These are phyloP conservation scores for Platanthera zijinensis DNA, from an alignment of 106 monocot species.

Conservation along the genomic window DNA sequence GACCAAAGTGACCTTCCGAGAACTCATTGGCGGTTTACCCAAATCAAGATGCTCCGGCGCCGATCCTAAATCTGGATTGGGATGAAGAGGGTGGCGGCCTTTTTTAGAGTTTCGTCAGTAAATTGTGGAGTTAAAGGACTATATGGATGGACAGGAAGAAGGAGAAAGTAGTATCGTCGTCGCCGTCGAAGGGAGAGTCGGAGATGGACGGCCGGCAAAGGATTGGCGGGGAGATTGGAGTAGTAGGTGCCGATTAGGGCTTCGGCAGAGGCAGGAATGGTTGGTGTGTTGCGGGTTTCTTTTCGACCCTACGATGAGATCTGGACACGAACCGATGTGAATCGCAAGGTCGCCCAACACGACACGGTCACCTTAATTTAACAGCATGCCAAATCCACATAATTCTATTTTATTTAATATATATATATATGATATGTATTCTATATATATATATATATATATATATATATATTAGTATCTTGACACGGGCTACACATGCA, in stretches of 20 bases:
- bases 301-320: conserved; percentile 6
- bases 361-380: background rate
- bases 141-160: background rate
- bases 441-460: too few species aligned
- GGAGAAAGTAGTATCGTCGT: background rate
- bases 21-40: background rate
- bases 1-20: background rate
- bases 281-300: conserved; percentile 6
- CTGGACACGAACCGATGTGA: conserved; percentile 6
- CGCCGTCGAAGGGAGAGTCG: background rate
- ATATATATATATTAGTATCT: too few species aligned
- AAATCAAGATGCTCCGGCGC: background rate
- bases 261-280: background rate
- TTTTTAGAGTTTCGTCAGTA: background rate
- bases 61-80: background rate
- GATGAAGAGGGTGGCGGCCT: background rate
- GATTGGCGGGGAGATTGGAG: background rate
- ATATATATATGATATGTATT: too few species aligned
- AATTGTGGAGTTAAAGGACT: background rate
- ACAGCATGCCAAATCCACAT: background rate
- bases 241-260: conserved; percentile 1
- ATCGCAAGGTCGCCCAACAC: background rate
- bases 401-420: too few species aligned
- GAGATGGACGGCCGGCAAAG: background rate
- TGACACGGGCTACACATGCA: too few species aligned